Conservation (phyloP, 306 rosid species). For the Trichosanthes truncata region DNA sequence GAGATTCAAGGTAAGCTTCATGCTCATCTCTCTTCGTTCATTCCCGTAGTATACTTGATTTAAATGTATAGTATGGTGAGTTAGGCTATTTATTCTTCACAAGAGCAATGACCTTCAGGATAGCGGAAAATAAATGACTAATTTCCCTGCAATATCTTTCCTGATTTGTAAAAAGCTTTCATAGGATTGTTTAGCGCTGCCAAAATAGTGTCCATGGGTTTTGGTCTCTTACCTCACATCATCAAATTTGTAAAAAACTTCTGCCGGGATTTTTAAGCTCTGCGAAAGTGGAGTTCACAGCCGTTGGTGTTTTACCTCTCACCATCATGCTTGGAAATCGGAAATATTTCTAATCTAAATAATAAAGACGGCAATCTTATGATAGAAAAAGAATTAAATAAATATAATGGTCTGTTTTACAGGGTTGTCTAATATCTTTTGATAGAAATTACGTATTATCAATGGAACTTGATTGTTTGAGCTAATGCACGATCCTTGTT, state of each 20-base stretch:
- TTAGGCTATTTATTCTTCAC: background rate
- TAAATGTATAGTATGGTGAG: background rate
- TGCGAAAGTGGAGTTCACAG: background rate
- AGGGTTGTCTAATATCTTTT: background rate
- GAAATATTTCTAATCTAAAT: background rate
- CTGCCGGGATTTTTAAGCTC: background rate
- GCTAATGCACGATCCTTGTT: background rate
- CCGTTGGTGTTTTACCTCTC: background rate
- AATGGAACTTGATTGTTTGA: background rate
- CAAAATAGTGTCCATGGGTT: background rate
- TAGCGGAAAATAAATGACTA: background rate
- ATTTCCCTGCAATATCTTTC: background rate
- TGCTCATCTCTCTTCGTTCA: constrained; percentile 1
- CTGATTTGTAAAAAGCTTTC: background rate
- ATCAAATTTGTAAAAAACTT: background rate
- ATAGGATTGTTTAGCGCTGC: background rate
- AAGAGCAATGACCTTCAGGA: background rate
- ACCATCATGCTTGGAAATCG: background rate
- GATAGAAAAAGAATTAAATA: background rate
- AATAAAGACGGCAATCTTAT: background rate
- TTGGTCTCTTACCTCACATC: background rate
- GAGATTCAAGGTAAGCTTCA: constrained; percentile 38
- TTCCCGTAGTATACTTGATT: background rate
- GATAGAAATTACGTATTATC: background rate
- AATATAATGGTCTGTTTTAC: background rate